These are phyloP conservation scores for Geotrichum macrosporum DNA, from an alignment of 1,139 yeast species.

Conservation along the genomic window DNA sequence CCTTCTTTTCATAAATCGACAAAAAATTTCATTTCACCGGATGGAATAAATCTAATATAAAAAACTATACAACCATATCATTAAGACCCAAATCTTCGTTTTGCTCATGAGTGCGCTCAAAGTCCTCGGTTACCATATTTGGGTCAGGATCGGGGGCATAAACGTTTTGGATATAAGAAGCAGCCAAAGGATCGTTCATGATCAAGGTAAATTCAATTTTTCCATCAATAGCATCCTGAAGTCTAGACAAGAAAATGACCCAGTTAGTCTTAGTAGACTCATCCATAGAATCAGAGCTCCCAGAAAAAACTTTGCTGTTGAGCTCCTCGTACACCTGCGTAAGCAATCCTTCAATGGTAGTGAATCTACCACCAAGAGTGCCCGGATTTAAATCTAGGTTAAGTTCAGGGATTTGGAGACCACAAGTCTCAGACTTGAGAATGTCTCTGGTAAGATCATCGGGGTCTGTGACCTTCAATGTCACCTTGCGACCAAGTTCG, in stretches of 20 bases:
- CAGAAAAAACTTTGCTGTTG: slow-evolving; percentile 75
- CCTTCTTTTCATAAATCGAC: too few species aligned
- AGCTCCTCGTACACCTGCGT: slow-evolving; percentile 87
- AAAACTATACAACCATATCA: slow-evolving; percentile 56
- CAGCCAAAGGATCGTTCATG: slow-evolving; percentile 93
- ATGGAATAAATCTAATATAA: too few species aligned
- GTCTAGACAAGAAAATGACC: slow-evolving; percentile 68
- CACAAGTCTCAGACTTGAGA: slow-evolving; percentile 91
- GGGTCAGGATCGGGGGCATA: slow-evolving; percentile 99
- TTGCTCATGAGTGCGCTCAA: slow-evolving; percentile 77
- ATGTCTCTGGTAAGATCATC: slow-evolving; percentile 95
- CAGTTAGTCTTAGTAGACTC: slow-evolving; percentile 69
- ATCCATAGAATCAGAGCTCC: slow-evolving; percentile 91
- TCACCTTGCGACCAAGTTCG: slow-evolving; percentile 69
- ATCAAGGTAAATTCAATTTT: slow-evolving; percentile 74
- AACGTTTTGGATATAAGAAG: slow-evolving; percentile 92
- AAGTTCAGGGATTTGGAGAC: slow-evolving; percentile 79
- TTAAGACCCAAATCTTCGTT: slow-evolving; percentile 88
- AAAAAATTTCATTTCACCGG: too few species aligned
- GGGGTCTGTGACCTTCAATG: slow-evolving; percentile 76
- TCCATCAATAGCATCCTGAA: slow-evolving; percentile 82
- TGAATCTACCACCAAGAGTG: slow-evolving; percentile 95
- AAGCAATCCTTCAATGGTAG: slow-evolving; percentile 90
- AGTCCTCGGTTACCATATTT: slow-evolving; percentile 85
- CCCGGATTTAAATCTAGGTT: slow-evolving; percentile 91